These are phyloP conservation scores for Aspergillus glaucus DNA, from an alignment of 2,329 filamentous ascomycete genomes.

Conservation along the genomic window DNA sequence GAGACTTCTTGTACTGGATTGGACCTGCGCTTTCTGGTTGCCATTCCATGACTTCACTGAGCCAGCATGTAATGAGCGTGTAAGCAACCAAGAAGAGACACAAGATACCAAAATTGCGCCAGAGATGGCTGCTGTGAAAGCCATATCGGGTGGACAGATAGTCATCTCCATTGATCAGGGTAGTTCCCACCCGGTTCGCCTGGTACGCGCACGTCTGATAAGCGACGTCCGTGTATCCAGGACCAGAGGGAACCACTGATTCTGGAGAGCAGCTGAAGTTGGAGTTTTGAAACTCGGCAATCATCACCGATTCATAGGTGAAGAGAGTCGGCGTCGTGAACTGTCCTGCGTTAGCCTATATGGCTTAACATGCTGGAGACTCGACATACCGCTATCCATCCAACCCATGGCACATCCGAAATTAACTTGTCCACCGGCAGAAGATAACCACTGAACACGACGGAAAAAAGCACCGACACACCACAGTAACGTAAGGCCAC, in stretches of 20 bases:
- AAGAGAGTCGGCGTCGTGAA: slow-evolving; percentile 47
- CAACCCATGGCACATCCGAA: slow-evolving; percentile 55
- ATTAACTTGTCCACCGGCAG: slow-evolving; percentile 54
- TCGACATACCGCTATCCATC: slow-evolving; percentile 43
- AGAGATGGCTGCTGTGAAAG: slow-evolving; percentile 48
- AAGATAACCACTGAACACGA: slow-evolving; percentile 58
- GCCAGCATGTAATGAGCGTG: slow-evolving; percentile 59
- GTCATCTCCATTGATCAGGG: slow-evolving; percentile 45
- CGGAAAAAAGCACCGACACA: slow-evolving; percentile 52
- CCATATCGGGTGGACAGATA: slow-evolving; percentile 50
- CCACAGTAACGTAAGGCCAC: slow-evolving; percentile 57
- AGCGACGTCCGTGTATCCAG: slow-evolving; percentile 42
- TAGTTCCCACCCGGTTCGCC: slow-evolving; percentile 47
- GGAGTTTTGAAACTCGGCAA: slow-evolving; percentile 54
- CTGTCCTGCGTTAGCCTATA: slow-evolving; percentile 18
- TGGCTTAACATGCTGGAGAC: background rate
- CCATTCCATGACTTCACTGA: slow-evolving; percentile 60
- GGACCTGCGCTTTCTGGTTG: slow-evolving; percentile 54
- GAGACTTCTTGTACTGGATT: slow-evolving; percentile 58
- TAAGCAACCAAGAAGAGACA: slow-evolving; percentile 67
- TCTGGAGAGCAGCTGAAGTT: slow-evolving; percentile 50
- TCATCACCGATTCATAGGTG: slow-evolving; percentile 57
- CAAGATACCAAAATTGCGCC: slow-evolving; percentile 68
- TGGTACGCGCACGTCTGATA: slow-evolving; percentile 54
- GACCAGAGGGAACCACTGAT: slow-evolving; percentile 53